These are phyloP conservation scores for Lycium barbarum DNA, from an alignment of 257 asterid genomes.

Conservation along the genomic window DNA sequence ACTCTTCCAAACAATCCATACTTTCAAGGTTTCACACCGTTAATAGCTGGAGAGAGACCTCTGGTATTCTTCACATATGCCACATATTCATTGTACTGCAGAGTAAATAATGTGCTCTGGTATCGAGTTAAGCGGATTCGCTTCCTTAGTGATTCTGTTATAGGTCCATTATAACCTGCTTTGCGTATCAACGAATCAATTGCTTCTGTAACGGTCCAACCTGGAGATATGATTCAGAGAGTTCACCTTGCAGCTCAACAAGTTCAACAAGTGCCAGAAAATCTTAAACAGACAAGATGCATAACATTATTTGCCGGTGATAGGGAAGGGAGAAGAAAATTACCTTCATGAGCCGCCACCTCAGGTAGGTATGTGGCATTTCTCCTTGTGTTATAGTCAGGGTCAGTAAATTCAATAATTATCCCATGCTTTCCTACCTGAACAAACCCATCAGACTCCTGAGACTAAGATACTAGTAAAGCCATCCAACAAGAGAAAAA, in stretches of 20 bases:
- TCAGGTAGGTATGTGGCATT: constrained; percentile 98
- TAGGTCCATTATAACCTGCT: constrained; percentile 76
- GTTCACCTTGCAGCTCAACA: constrained; percentile 24
- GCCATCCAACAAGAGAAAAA: not conserved
- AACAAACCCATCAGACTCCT: constrained; percentile 23
- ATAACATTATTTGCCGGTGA: not conserved
- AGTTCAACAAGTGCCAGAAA: not conserved
- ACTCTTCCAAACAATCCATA: constrained; percentile 40
- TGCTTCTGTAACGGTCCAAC: constrained; percentile 80
- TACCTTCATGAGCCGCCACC: constrained; percentile 98
- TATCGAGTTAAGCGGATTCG: constrained; percentile 73
- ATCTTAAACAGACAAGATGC: not conserved
- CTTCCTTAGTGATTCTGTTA: constrained; percentile 61
- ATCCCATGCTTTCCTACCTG: constrained; percentile 97
- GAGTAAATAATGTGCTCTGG: constrained; percentile 85
- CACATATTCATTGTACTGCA: constrained; percentile 78
- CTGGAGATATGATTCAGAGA: constrained; percentile 40
- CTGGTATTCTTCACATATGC: constrained; percentile 75
- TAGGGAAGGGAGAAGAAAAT: constrained; percentile 21
- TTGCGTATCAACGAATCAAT: constrained; percentile 84
- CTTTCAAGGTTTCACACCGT: constrained; percentile 61
- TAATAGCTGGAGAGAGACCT: constrained; percentile 75
- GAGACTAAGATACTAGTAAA: constrained; percentile 12
- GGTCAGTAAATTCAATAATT: constrained; percentile 92
- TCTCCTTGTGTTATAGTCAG: constrained; percentile 63